Base-by-base conservation (phyloP, 1,284 basidiomycete genomes). In the Earliella scabrosa region DNA sequence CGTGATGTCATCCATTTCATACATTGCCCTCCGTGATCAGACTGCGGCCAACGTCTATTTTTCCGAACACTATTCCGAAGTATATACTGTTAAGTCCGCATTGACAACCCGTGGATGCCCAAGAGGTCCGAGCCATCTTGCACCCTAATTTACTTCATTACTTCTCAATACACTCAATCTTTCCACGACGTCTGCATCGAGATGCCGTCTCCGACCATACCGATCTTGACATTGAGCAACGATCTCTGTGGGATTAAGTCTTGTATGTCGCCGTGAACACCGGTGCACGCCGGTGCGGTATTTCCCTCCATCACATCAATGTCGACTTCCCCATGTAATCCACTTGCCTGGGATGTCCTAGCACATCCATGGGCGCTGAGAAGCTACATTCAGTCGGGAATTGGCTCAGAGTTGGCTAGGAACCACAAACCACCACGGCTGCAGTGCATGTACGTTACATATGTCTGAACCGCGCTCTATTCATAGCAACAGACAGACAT, bases 331-430 rank as follows among this genome's bases (percentile, higher is more conserved):
- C 16, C 29, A 45, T 31, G 24, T 20, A 24, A 24, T 48, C n/a
- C 10, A 26, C 16, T 45, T 44, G 14, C 50, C 50, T 38, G 24
- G 23, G 38, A 27, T 36, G 50, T 52, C 50, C 34, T 52, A 52
- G 50, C 43, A 41, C 34, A 13, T 2, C 13, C 18, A 18, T 29
- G 36, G 31, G 49, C 39, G 44, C 49, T 38, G 20, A 43, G 46
- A 56, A 56, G 49, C 49, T 51, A 56, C 54, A 51, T 51, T 51
- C 49, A 46, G 26, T 47, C 49, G 54, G 48, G 18, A 39, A 45
- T 9, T 23, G 18, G 18, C 52, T 31, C 27, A 48, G 24, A 43
- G 34, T 49, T 40, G 32, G 38, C 20, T 21, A n/a, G n/a, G n/a
- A n/a, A 50, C 50, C 31, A 55, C 35, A 41, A 24, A 18, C 31